Evolutionary conservation across 768 basidiomycete species (phyloP), one percentile per base, ranked within the genome.

Genomic region (Hirschioporus abietinus): DNA sequence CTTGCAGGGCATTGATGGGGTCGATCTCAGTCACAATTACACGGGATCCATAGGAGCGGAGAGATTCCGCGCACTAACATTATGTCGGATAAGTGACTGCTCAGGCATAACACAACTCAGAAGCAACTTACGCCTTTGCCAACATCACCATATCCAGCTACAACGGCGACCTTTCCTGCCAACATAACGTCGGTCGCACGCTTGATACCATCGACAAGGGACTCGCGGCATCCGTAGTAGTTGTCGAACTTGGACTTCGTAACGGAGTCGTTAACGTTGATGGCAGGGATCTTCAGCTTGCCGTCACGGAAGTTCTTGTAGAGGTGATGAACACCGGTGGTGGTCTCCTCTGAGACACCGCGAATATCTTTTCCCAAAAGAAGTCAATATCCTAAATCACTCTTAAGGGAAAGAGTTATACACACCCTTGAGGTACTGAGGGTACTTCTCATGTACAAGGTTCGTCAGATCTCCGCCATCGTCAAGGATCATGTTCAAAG

Each of bases 131-230:
- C 95, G 66, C 97, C 97, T 80, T 99, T 99, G 72, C 97, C 97
- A 71, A 99, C 97, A 75, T 99, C 97, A 81, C 97, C 97, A 78
- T 90, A 99, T 66, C 97, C 97, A 71, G 97, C 97, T 71, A 99
- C 97, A 70, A 99, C 93, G 64, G 95, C 96, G 71, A 99, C 96
- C 83, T 99, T 99, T 64, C 96, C 97, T 71, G 97, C 97, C 77
- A 99, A 89, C 97, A 99, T 99, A 78, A 99, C 94, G 78, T 99
- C 97, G 70, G 97, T 99, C 67, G 97, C 97, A 75, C 97, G 95
- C 88, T 99, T 99, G 83, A 99, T 98, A 73, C 97, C 97, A 77
- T 99, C 97, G 68, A 99, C 97, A 69, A 99, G 92, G 35, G 97
- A 99, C 80, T 99, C 97, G 75, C 97, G 94, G 83, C 97, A 99